A percentile compares a stretch with the other conserved stretches of the same genome.
Conservation (phyloP, 352 stramenopile genomes). For the Globisporangium mamillatum region DNA sequence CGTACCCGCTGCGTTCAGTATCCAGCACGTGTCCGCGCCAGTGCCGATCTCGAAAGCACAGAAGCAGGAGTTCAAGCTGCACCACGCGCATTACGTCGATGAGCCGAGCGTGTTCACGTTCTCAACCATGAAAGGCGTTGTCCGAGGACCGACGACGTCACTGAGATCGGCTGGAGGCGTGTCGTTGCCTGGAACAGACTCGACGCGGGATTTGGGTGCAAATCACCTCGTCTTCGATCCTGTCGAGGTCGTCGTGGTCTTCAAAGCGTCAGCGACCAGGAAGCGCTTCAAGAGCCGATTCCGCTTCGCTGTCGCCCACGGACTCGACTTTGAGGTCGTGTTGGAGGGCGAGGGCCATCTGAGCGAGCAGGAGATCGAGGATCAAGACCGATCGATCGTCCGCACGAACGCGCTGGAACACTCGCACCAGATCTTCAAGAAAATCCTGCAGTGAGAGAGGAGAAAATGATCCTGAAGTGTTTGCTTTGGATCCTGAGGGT, state of each 20-base stretch:
- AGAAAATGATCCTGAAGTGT: background rate
- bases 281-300: slow-evolving; percentile 64
- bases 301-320: slow-evolving; percentile 57
- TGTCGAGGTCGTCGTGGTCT: slow-evolving; percentile 47
- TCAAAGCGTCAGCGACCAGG: slow-evolving; percentile 34
- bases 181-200: slow-evolving; percentile 33
- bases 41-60: slow-evolving; percentile 55
- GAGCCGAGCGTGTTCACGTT: slow-evolving; percentile 66
- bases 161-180: slow-evolving; percentile 47
- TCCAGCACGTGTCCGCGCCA: slow-evolving; percentile 54
- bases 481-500: background rate
- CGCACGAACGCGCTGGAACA: slow-evolving; percentile 40
- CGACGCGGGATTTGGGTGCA: slow-evolving; percentile 29
- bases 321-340: slow-evolving; percentile 65
- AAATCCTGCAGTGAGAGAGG: slow-evolving; percentile 15
- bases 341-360: slow-evolving; percentile 69
- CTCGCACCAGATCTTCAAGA: slow-evolving; percentile 52
- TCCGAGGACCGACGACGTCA: slow-evolving; percentile 54
- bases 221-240: slow-evolving; percentile 40
- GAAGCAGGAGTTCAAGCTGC: slow-evolving; percentile 42
- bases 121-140: slow-evolving; percentile 32
- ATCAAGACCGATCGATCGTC: slow-evolving; percentile 51
- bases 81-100: slow-evolving; percentile 55
- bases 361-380: slow-evolving; percentile 39
- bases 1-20: slow-evolving; percentile 48